Percentiles rank a stretch among this genome's conserved stretches.
These are phyloP conservation scores for Gnomoniopsis sp. DNA, from an alignment of 2,329 filamentous ascomycete species.

Conservation along the genomic window DNA sequence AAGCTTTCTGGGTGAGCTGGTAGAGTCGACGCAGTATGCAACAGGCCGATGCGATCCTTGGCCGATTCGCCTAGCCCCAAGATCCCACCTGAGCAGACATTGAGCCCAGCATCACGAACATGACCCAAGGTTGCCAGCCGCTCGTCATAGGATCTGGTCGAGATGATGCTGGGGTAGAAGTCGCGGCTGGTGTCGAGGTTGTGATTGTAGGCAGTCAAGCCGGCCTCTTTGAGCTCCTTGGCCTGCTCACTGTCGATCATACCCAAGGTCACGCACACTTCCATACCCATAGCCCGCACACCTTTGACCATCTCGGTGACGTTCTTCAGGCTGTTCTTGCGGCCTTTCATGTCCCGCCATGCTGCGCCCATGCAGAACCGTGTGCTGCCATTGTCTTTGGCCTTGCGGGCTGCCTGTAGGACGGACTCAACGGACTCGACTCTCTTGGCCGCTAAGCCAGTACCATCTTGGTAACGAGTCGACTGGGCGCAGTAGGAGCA, in stretches of 20 bases:
- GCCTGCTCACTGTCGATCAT: conserved; percentile 86
- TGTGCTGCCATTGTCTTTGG: conserved; percentile 80
- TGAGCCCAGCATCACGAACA: conserved; percentile 81
- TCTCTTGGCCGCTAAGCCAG: conserved; percentile 76
- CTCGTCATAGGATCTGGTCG: conserved; percentile 84
- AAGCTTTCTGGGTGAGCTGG: conserved; percentile 85
- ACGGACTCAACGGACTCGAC: conserved; percentile 79
- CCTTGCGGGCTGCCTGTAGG: conserved; percentile 70
- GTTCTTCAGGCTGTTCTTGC: conserved; percentile 78
- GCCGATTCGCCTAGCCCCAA: conserved; percentile 78
- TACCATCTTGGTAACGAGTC: conserved; percentile 71
- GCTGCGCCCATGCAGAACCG: conserved; percentile 95
- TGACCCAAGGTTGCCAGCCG: conserved; percentile 74
- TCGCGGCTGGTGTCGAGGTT: conserved; percentile 89
- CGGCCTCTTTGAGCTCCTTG: conserved; percentile 75
- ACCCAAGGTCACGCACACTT: conserved; percentile 87
- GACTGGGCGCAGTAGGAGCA: conserved; percentile 93
- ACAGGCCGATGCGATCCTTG: conserved; percentile 75
- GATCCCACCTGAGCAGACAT: conserved; percentile 88
- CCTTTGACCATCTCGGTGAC: conserved; percentile 84
- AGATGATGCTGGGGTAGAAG: conserved; percentile 83
- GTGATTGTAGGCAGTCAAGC: conserved; percentile 90
- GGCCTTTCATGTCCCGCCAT: conserved; percentile 90
- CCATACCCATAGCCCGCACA: conserved; percentile 79
- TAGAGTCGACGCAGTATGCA: conserved; percentile 78